phyloP scores from a whole-genome alignment of 768 basidiomycete species.

The Lactarius sanguifluus region DNA sequence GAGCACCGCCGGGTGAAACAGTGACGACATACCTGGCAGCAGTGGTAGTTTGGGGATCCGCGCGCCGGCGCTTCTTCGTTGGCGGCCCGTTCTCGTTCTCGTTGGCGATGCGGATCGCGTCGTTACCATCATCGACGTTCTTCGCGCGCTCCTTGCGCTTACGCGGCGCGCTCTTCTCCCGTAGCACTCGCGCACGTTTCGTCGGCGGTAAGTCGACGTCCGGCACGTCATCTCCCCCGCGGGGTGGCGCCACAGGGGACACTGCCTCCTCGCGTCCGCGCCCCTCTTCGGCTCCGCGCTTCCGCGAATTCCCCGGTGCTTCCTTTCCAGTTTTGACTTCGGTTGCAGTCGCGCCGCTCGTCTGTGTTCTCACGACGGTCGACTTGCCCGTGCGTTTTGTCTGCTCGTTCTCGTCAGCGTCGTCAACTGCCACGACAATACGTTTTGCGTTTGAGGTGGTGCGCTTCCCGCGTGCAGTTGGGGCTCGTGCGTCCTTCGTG shows the following conservation, averaged over 20 bases:
- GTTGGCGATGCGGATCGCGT: neutral
- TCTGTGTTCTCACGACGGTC: neutral
- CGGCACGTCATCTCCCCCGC: neutral
- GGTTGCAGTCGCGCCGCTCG: neutral
- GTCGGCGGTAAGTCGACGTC: neutral
- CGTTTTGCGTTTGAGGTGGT: neutral
- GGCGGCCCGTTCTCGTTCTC: conserved; percentile 8
- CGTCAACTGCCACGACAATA: neutral
- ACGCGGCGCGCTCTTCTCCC: neutral
- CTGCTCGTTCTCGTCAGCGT: neutral
- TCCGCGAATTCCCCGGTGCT: neutral
- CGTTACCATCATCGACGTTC: neutral
- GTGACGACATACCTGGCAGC: conserved; percentile 1
- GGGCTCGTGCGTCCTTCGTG: neutral
- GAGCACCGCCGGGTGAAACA: neutral
- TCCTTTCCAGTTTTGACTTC: neutral
- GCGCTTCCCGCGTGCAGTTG: conserved; percentile 4
- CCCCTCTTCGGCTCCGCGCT: neutral
- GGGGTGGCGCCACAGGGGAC: neutral
- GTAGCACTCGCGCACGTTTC: neutral
- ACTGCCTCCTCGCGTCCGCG: neutral
- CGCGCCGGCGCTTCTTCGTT: conserved; percentile 12
- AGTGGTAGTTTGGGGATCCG: neutral
- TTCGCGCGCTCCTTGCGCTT: conserved; percentile 15
- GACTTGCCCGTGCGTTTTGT: neutral